Evolutionary conservation across 2,329 filamentous ascomycete species (phyloP).

Genomic region (Bipolaris bicolor): DNA sequence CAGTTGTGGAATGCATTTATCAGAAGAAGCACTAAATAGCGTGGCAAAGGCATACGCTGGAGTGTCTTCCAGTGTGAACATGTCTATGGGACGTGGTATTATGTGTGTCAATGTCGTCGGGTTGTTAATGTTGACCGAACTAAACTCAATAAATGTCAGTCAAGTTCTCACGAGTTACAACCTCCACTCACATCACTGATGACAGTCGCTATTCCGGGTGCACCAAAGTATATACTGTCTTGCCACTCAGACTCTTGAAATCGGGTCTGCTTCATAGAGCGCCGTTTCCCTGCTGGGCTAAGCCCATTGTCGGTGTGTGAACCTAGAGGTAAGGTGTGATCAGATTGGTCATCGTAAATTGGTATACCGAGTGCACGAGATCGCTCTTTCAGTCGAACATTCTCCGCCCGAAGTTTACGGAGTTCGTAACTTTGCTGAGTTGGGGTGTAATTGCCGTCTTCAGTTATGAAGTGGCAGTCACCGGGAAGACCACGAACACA

Average conservation of each 20-base stretch:
- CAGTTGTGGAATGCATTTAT: too few species aligned
- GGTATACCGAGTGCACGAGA: slow-evolving; percentile 44
- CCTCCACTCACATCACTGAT: slow-evolving; percentile 51
- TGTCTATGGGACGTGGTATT: slow-evolving; percentile 51
- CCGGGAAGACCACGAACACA: slow-evolving; percentile 56
- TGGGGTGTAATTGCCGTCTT: slow-evolving; percentile 55
- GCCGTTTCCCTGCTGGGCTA: slow-evolving; percentile 30
- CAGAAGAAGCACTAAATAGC: slow-evolving; percentile 41
- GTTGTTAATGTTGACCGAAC: slow-evolving; percentile 49
- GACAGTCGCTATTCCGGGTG: slow-evolving; percentile 56
- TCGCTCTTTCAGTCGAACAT: slow-evolving; percentile 53
- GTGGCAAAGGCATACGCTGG: slow-evolving; percentile 55
- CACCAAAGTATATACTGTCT: slow-evolving; percentile 58
- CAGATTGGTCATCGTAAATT: slow-evolving; percentile 49
- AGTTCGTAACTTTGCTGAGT: slow-evolving; percentile 58
- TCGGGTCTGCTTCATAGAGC: slow-evolving; percentile 40
- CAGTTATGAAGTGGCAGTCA: slow-evolving; percentile 56
- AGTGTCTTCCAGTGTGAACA: slow-evolving; percentile 48
- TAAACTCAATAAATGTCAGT: slow-evolving; percentile 48
- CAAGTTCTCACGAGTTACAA: neutral
- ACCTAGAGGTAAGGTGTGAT: slow-evolving; percentile 29
- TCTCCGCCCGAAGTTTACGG: slow-evolving; percentile 54
- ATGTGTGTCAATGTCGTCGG: slow-evolving; percentile 51
- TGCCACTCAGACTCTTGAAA: slow-evolving; percentile 50
- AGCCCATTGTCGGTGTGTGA: slow-evolving; percentile 29